Evolutionary conservation across 208 protist species (phyloP).

Genomic region (Trypanosoma boissoni): DNA sequence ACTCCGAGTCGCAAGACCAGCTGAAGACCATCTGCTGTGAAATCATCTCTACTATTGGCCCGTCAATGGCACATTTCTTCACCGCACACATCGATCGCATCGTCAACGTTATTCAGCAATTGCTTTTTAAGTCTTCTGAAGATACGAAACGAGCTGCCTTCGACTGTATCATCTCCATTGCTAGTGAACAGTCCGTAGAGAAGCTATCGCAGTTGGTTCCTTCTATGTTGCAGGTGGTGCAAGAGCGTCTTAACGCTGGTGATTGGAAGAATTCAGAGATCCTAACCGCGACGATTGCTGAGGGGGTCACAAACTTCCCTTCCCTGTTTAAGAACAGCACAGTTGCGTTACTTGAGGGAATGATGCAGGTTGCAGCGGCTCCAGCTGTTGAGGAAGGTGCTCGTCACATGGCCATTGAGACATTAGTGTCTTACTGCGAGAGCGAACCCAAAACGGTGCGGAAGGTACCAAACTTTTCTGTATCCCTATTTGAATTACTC

Average conservation of each 20-base stretch:
- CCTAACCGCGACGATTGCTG: constrained; percentile 49
- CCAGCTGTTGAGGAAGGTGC: constrained; percentile 40
- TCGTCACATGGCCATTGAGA: constrained; percentile 82
- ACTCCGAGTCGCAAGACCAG: constrained; percentile 32
- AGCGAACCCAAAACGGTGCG: constrained; percentile 68
- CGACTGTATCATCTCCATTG: constrained; percentile 53
- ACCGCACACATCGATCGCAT: constrained; percentile 34
- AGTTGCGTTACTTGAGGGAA: constrained; percentile 45
- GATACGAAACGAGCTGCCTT: constrained; percentile 60
- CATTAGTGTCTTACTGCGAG: constrained; percentile 80
- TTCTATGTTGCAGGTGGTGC: constrained; percentile 60
- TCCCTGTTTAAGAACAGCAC: constrained; percentile 57
- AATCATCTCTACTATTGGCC: constrained; percentile 56
- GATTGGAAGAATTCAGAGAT: constrained; percentile 61
- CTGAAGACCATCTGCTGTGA: constrained; percentile 78
- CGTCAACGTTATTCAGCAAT: constrained; percentile 49
- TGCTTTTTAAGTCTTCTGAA: constrained; percentile 31
- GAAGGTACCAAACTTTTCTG: constrained; percentile 75
- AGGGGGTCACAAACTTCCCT: constrained; percentile 45
- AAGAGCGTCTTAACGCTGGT: constrained; percentile 54
- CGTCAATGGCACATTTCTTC: constrained; percentile 57
- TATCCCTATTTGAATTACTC: constrained; percentile 79
- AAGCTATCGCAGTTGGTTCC: constrained; percentile 53
- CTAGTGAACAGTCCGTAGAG: constrained; percentile 31
- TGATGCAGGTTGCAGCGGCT: constrained; percentile 74